Conservation (phyloP, 73 alveolate genomes). For the Paramecium pentaurelia region DNA sequence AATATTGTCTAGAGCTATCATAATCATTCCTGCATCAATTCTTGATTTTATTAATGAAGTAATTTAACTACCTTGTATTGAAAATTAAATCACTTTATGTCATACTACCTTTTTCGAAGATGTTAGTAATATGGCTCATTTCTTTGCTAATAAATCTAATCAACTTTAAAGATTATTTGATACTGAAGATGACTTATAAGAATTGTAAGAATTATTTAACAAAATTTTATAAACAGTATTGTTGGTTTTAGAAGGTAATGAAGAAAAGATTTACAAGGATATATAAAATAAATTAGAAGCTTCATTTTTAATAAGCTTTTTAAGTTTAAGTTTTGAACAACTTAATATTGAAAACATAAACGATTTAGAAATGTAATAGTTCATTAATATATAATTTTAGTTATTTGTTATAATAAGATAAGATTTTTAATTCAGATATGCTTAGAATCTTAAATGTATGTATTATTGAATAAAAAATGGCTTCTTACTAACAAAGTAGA, state of each 20-base stretch:
- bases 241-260: slow-evolving; percentile 22
- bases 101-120: slow-evolving; percentile 17
- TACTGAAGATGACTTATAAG: background rate
- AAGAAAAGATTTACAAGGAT: slow-evolving; percentile 8
- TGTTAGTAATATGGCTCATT: background rate
- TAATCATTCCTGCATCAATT: background rate
- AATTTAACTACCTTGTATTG: background rate
- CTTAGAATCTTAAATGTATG: background rate
- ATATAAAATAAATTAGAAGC: slow-evolving; percentile 4
- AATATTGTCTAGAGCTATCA: background rate
- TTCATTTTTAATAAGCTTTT: background rate
- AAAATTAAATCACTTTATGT: background rate
- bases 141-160: background rate
- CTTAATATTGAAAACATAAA: background rate
- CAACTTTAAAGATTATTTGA: background rate
- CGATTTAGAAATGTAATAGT: background rate
- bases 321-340: background rate
- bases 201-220: background rate
- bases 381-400: background rate
- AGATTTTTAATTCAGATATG: background rate
- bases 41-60: slow-evolving; percentile 6
- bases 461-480: background rate
- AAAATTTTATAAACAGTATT: background rate
- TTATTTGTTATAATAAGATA: background rate
- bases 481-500: background rate